Evolutionary conservation across 345 rosid genomes (phyloP), one percentile per base, ranked within the genome.

Genomic region (Moricandia arvensis): DNA sequence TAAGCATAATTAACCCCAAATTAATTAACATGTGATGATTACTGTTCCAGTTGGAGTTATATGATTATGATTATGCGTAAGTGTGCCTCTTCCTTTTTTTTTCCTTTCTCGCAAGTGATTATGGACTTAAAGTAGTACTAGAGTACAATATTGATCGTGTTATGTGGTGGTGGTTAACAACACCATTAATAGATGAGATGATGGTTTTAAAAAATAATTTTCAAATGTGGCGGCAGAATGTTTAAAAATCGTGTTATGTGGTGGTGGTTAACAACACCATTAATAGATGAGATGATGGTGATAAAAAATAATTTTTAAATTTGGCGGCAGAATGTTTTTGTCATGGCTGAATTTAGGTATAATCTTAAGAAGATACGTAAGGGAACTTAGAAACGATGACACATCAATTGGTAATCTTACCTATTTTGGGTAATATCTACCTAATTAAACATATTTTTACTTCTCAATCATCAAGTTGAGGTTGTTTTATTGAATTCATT

Each of bases 11-110:
- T 3, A 9, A 78, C 31, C 63, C 31, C 70, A 13, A 58, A 12
- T 59, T 5, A 30, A 21, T 59, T 59, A 51, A 37, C 68, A 77
- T 27, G 68, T 66, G 80, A 57, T 71, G 37, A 17, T 55, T 45
- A 77, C 65, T 76, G 38, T 69, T 31, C 26, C 3, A 24, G 43
- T 57, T 77, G 60, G 76, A 66, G 47, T 11, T 35, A 5, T 43
- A 69, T 76, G 75, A 54, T 69, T 43, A 69, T 76, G 75, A 54
- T 69, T 77, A 70, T 70, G 65, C 66, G 63, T 70, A 63, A 68
- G 45, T 49, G 58, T 76, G 63, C 47, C 17, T 45, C 51, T 45
- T 45, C 17, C 17, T 21, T 21, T 17, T 31, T 31, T 18, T 53
- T n/a, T 15, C 43, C 4, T 31, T 43, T 55, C 8, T 63, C n/a